Evolutionary conservation across 2,329 filamentous ascomycete species (phyloP).

Genomic region (Laburnicola sp.): DNA sequence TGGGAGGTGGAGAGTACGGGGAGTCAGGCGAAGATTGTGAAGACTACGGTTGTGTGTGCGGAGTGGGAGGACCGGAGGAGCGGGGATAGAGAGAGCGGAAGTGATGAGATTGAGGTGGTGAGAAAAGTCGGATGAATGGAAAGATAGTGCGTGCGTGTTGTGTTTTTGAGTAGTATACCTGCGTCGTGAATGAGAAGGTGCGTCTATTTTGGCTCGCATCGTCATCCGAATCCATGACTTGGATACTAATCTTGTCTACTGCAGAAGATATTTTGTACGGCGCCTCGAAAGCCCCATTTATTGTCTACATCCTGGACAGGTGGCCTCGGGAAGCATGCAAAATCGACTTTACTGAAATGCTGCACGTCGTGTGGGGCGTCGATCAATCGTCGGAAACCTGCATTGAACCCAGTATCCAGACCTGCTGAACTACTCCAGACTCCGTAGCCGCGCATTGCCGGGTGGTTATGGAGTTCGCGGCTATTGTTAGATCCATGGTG

Average conservation of each 20-base stretch:
- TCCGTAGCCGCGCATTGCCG: too few species aligned
- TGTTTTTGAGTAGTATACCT: not conserved
- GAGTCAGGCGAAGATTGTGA: conserved; percentile 40
- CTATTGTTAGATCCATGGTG: not conserved
- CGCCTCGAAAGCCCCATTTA: too few species aligned
- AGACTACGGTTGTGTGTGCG: conserved; percentile 41
- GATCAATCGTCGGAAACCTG: too few species aligned
- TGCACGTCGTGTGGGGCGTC: too few species aligned
- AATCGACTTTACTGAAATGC: too few species aligned
- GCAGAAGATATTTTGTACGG: too few species aligned
- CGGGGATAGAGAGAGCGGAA: conserved; percentile 17
- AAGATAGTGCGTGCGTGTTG: not conserved
- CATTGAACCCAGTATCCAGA: not conserved
- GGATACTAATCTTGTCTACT: too few species aligned
- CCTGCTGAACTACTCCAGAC: not conserved
- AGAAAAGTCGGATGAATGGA: not conserved
- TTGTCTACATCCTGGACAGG: too few species aligned
- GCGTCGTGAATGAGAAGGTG: not conserved
- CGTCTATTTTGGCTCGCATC: too few species aligned
- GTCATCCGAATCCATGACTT: too few species aligned
- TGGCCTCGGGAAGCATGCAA: too few species aligned
- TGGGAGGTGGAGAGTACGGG: conserved; percentile 41
- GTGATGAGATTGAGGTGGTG: conserved; percentile 30
- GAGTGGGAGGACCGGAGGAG: conserved; percentile 37
- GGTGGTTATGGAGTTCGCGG: not conserved